These are phyloP conservation scores for Nakaseomyces kungkrabaensis DNA, from an alignment of 1,139 yeast species.

Conservation along the genomic window DNA sequence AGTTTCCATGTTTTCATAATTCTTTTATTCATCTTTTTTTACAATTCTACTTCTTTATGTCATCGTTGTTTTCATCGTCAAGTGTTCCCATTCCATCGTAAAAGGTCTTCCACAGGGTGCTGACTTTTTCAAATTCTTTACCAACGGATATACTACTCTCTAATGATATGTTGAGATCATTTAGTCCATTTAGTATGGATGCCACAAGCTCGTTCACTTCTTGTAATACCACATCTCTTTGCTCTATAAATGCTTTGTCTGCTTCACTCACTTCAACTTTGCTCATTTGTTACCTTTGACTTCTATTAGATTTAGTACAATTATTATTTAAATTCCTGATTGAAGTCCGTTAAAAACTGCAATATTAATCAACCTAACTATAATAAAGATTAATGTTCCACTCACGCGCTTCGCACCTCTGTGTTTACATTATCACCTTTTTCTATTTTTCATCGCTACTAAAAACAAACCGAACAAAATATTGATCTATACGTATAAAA, in stretches of 20 bases:
- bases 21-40: not conserved
- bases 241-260: slow-evolving; percentile 25
- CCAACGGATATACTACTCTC: slow-evolving; percentile 46
- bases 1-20: not conserved
- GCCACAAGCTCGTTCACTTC: slow-evolving; percentile 36
- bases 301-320: not conserved
- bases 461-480: too few relatives aligned
- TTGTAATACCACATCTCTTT: slow-evolving; percentile 24
- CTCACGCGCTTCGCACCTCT: too few relatives aligned
- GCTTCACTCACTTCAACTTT: not conserved
- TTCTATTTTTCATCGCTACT: too few relatives aligned
- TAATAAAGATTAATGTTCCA: too few relatives aligned
- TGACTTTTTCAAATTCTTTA: slow-evolving; percentile 43
- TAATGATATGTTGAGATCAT: slow-evolving; percentile 41
- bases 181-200: slow-evolving; percentile 39
- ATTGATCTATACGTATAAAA: too few relatives aligned
- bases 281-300: not conserved
- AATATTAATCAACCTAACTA: too few relatives aligned
- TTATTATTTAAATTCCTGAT: not conserved
- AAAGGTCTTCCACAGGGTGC: slow-evolving; percentile 42
- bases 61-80: slow-evolving; percentile 7
- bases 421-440: too few relatives aligned
- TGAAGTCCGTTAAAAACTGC: too few relatives aligned
- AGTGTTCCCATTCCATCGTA: slow-evolving; percentile 33
- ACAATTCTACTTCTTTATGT: not conserved